These are phyloP conservation scores for Cladosporium sp. DNA, from an alignment of 2,329 filamentous ascomycete genomes.

Conservation along the genomic window DNA sequence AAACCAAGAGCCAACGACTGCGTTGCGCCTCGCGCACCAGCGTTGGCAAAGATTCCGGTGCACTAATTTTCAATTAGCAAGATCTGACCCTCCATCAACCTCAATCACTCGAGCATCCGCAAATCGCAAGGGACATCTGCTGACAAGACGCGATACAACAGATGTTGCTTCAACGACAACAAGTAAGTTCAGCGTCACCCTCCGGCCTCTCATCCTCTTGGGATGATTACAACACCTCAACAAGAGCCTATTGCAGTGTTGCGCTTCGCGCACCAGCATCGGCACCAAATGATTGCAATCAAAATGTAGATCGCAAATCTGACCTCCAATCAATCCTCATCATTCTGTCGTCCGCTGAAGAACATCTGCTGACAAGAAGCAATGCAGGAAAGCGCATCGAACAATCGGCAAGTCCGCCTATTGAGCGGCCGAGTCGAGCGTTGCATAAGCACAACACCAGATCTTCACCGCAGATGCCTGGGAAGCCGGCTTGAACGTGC, in stretches of 20 bases:
- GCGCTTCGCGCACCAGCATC: background rate
- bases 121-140: too few relatives aligned
- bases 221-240: background rate
- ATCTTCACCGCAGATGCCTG: background rate
- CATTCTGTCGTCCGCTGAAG: background rate
- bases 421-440: background rate
- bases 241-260: background rate
- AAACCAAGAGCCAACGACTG: background rate
- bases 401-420: background rate
- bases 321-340: background rate
- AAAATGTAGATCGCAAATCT: background rate
- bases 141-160: background rate
- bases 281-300: background rate
- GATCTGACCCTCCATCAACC: background rate
- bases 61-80: background rate
- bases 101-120: background rate
- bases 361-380: background rate
- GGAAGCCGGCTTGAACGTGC: background rate
- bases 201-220: background rate
- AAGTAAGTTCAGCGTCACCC: background rate
- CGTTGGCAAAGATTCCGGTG: background rate
- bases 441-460: background rate
- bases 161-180: background rate
- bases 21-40: background rate
- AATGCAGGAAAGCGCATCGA: background rate